Percentiles rank a stretch among this genome's conserved stretches.
Evolutionary conservation across 1,139 yeast genomes (phyloP).

Genomic region (Hansenula lynferdii): DNA sequence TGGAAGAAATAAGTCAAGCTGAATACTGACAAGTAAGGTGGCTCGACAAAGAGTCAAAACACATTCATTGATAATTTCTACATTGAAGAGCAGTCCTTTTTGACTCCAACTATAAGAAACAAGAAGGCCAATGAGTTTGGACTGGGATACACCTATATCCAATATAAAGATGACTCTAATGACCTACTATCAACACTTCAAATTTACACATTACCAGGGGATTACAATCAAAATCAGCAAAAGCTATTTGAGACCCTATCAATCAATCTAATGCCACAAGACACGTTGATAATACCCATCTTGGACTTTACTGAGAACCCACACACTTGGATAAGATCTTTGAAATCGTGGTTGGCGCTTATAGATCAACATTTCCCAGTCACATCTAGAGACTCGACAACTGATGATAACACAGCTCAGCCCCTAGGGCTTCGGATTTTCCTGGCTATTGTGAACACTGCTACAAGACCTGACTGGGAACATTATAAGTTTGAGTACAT

Average conservation of each 20-base stretch:
- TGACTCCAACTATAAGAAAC: conserved; percentile 4
- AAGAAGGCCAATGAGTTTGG: conserved; percentile 24
- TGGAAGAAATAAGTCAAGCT: no score
- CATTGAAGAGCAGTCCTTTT: conserved; percentile 7
- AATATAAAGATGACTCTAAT: conserved; percentile 27
- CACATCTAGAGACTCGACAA: not conserved
- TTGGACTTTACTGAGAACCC: conserved; percentile 16
- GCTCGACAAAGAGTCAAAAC: conserved; percentile 10
- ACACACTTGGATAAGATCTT: conserved; percentile 11
- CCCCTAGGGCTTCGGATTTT: not conserved
- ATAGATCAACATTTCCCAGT: not conserved
- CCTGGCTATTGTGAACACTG: conserved; percentile 10
- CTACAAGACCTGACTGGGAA: conserved; percentile 9
- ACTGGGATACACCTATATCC: conserved; percentile 31
- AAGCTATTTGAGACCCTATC: conserved; percentile 3
- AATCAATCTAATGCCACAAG: conserved; percentile 6
- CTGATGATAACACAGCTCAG: no score
- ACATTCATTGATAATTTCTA: conserved; percentile 10
- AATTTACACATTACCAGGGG: conserved; percentile 26
- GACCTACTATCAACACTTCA: conserved; percentile 27
- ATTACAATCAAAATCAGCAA: not conserved
- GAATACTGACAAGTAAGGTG: conserved; percentile 7
- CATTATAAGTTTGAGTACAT: conserved; percentile 24
- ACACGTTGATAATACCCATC: conserved; percentile 12
- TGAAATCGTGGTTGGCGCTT: conserved; percentile 1